A percentile compares a stretch with the other conserved stretches of the same genome.
Conservation (phyloP, 2,329 filamentous ascomycete species). For the Phoma herbarum region DNA sequence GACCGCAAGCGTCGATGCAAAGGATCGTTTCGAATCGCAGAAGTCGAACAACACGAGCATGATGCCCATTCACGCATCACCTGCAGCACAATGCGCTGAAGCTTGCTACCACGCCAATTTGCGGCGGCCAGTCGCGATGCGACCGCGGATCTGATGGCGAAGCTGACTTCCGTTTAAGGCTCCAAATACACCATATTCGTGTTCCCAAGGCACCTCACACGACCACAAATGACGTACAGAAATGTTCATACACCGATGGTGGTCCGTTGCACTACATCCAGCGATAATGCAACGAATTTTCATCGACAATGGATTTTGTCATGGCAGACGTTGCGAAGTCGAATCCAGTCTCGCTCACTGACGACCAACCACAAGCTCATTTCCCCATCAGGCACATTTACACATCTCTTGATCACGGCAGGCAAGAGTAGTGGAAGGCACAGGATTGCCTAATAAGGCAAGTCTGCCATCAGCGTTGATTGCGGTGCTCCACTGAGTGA, state of each 20-base stretch:
- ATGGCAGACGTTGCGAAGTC: not conserved
- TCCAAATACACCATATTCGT: constrained; percentile 4
- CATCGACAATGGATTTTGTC: not conserved
- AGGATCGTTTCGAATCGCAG: constrained; percentile 1
- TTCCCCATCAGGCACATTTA: not conserved
- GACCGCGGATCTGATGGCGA: not conserved
- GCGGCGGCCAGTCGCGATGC: not conserved
- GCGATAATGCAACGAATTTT: constrained; percentile 2
- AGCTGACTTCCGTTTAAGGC: not conserved
- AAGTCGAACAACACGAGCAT: not conserved
- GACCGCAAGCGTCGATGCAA: not conserved
- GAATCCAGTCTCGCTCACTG: not conserved
- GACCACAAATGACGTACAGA: constrained; percentile 8
- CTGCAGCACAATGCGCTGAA: not conserved
- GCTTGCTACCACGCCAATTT: constrained; percentile 14
- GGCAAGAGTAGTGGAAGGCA: not conserved
- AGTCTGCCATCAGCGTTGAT: not conserved
- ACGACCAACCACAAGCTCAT: not conserved
- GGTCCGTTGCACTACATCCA: not conserved
- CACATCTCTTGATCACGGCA: not conserved
- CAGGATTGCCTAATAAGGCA: not conserved
- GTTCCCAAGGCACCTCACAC: constrained; percentile 1
- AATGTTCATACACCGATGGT: not conserved
- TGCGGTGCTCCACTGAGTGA: not conserved
- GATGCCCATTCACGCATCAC: not conserved